Conservation (phyloP, 2,329 filamentous ascomycete species). For the Phyllosticta citribraziliensis region DNA sequence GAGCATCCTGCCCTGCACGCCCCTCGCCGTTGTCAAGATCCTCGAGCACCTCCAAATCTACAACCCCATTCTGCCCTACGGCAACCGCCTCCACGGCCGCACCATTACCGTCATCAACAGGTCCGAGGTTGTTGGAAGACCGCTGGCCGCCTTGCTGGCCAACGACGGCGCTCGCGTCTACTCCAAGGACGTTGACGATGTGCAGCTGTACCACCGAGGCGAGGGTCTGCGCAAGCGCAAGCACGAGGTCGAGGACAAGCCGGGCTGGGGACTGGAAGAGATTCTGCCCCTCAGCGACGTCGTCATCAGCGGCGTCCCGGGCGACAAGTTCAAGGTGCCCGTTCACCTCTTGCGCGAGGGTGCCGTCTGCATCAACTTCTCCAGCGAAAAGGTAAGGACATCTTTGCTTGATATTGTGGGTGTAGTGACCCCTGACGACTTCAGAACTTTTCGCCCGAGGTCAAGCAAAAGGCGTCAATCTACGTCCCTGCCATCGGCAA, state of each 20-base stretch:
- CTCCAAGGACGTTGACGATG: constrained; percentile 83
- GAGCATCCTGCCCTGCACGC: constrained; percentile 90
- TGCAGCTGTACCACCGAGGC: constrained; percentile 86
- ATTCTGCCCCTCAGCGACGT: constrained; percentile 85
- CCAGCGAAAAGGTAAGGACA: constrained; percentile 63
- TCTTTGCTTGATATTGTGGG: neutral
- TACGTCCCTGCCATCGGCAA: constrained; percentile 97
- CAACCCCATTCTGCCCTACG: constrained; percentile 86
- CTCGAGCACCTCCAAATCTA: constrained; percentile 93
- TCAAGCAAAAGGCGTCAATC: constrained; percentile 93
- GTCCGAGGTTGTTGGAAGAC: constrained; percentile 88
- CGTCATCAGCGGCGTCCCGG: constrained; percentile 85
- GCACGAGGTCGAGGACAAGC: constrained; percentile 79
- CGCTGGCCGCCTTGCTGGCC: constrained; percentile 81
- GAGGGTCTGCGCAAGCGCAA: constrained; percentile 74
- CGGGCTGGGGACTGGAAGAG: constrained; percentile 68
- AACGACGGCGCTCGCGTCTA: constrained; percentile 96
- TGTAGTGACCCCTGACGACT: neutral
- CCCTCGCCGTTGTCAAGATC: constrained; percentile 92
- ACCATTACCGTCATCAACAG: constrained; percentile 95
- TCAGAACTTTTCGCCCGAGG: constrained; percentile 74
- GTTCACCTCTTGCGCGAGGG: constrained; percentile 75
- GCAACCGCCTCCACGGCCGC: constrained; percentile 85
- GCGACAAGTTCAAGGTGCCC: constrained; percentile 81
- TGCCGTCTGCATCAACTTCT: constrained; percentile 98